Conservation (phyloP, 2,329 filamentous ascomycete genomes). For the Diplodia mutila region DNA sequence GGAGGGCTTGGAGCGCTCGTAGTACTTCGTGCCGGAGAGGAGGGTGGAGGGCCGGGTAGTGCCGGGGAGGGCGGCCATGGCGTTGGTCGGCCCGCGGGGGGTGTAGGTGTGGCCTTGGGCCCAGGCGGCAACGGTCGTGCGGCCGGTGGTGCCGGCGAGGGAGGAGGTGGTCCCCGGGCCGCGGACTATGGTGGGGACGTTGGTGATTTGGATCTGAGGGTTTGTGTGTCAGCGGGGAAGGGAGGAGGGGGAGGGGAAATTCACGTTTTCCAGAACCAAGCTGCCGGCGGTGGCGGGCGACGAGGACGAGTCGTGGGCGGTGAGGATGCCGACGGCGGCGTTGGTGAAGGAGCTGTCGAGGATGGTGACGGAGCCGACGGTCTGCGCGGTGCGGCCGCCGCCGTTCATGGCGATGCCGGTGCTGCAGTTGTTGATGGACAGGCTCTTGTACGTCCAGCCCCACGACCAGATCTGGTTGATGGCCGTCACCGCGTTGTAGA, state of each 20-base stretch:
- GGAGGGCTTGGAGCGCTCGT: slow-evolving; percentile 55
- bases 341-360: slow-evolving; percentile 60
- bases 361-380: slow-evolving; percentile 59
- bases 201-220: slow-evolving; percentile 51
- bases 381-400: slow-evolving; percentile 42
- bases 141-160: slow-evolving; percentile 31
- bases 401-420: slow-evolving; percentile 56
- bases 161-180: slow-evolving; percentile 29
- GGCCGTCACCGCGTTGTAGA: slow-evolving; percentile 56
- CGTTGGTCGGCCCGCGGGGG: slow-evolving; percentile 46
- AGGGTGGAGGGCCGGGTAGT: slow-evolving; percentile 50
- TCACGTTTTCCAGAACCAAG: slow-evolving; percentile 62
- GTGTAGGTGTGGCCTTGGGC: slow-evolving; percentile 40
- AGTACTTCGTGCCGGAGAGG: slow-evolving; percentile 53
- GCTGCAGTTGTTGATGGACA: slow-evolving; percentile 57
- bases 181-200: slow-evolving; percentile 45
- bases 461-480: slow-evolving; percentile 64
- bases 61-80: slow-evolving; percentile 50
- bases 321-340: slow-evolving; percentile 55
- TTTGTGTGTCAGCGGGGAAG: slow-evolving; percentile 58
- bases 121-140: slow-evolving; percentile 36
- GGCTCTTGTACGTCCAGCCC: slow-evolving; percentile 59
- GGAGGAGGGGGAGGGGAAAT: slow-evolving; percentile 38
- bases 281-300: slow-evolving; percentile 52
- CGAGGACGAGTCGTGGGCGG: slow-evolving; percentile 48